These are phyloP conservation scores for Mortierella sp. DNA, from an alignment of 371 early-diverging fungal species.

Conservation along the genomic window DNA sequence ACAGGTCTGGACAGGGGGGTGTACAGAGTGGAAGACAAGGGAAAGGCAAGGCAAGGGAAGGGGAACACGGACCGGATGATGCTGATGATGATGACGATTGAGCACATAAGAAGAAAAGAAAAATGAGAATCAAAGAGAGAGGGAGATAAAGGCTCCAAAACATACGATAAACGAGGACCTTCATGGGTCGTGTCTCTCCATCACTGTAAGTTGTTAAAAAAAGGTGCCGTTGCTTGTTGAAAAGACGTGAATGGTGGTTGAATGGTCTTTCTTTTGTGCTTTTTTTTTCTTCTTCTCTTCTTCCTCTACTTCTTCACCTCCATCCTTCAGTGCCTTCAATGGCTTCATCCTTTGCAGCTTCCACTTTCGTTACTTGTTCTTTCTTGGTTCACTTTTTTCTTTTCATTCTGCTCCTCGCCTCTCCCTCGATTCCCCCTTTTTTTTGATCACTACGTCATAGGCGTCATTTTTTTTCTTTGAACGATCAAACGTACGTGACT, in stretches of 20 bases:
- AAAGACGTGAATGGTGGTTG: not conserved
- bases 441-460: not conserved
- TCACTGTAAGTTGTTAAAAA: not conserved
- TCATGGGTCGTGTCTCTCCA: not conserved
- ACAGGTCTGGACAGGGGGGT: not conserved
- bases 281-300: not conserved
- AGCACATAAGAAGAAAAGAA: not conserved
- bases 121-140: not conserved
- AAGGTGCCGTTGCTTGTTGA: not conserved
- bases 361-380: not conserved
- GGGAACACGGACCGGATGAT: not conserved
- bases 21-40: not conserved
- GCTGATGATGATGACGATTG: not conserved
- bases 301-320: not conserved
- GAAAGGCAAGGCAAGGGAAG: no score
- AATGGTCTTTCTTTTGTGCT: not conserved
- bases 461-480: constrained; percentile 1
- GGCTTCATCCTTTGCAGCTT: not conserved
- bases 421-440: not conserved
- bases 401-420: not conserved
- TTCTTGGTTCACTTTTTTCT: not conserved
- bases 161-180: not conserved
- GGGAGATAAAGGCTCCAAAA: not conserved
- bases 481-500: constrained; percentile 2
- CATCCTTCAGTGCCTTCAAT: not conserved